These are phyloP conservation scores for Trametes villosa DNA, from an alignment of 768 basidiomycete genomes.

Conservation along the genomic window DNA sequence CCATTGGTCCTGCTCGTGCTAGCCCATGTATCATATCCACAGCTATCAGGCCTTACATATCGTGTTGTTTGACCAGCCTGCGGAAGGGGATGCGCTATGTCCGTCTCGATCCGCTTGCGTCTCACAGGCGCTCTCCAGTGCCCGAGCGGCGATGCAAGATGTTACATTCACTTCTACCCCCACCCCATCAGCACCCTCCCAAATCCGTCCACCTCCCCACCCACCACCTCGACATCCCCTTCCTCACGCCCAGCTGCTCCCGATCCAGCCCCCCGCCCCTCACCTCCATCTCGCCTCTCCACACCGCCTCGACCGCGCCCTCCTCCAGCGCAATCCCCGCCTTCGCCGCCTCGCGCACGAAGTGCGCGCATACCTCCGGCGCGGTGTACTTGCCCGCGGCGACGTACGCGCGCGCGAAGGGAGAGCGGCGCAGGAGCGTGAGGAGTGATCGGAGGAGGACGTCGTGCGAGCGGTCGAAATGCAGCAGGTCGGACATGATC, in stretches of 20 bases:
- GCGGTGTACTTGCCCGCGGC: slow-evolving; percentile 69
- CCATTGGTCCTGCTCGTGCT: not conserved
- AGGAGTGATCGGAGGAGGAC: slow-evolving; percentile 55
- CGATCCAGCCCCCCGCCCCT: slow-evolving; percentile 45
- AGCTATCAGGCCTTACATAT: not conserved
- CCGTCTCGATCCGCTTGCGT: not conserved
- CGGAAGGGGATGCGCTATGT: not conserved
- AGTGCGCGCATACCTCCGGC: slow-evolving; percentile 54
- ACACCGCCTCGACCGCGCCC: slow-evolving; percentile 41
- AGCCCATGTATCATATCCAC: not conserved
- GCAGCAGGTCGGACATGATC: slow-evolving; percentile 73
- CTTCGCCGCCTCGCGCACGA: slow-evolving; percentile 45
- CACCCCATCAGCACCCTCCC: not conserved
- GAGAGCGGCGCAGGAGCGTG: slow-evolving; percentile 49
- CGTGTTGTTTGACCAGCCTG: not conserved
- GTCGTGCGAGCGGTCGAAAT: slow-evolving; percentile 66
- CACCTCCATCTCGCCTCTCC: slow-evolving; percentile 54
- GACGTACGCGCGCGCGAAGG: slow-evolving; percentile 54
- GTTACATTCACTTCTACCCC: not conserved
- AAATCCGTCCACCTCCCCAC: slow-evolving; percentile 49
- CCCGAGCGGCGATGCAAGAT: not conserved
- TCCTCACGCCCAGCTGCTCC: slow-evolving; percentile 53
- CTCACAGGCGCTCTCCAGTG: not conserved
- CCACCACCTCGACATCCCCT: slow-evolving; percentile 68
- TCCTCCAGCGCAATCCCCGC: slow-evolving; percentile 56